Percentiles rank a stretch among this genome's conserved stretches.
Evolutionary conservation across 371 early-diverging fungal species (phyloP).

Genomic region (Mucor lusitanicus): DNA sequence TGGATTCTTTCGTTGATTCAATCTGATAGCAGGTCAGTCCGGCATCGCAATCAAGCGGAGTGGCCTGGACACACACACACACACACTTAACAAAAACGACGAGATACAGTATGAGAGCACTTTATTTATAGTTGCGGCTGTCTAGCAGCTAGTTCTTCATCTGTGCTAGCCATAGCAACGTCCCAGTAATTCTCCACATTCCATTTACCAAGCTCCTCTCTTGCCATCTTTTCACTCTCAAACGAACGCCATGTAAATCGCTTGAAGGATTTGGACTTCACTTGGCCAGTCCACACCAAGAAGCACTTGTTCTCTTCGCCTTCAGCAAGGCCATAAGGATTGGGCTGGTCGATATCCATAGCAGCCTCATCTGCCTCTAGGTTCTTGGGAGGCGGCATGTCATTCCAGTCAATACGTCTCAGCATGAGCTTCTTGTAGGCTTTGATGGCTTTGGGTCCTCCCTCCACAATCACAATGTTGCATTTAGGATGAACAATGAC

Average conservation of each 20-base stretch:
- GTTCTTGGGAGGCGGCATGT: constrained; percentile 50
- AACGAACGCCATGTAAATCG: constrained; percentile 75
- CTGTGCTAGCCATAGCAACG: constrained; percentile 51
- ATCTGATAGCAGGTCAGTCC: neutral
- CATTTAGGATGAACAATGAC: constrained; percentile 74
- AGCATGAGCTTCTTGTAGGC: constrained; percentile 95
- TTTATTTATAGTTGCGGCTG: constrained; percentile 34
- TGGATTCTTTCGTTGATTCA: neutral
- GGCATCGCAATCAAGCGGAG: neutral
- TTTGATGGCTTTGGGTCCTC: constrained; percentile 86
- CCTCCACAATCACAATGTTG: constrained; percentile 91
- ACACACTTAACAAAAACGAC: neutral
- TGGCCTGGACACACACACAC: neutral
- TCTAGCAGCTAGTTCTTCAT: constrained; percentile 45
- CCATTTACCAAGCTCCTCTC: constrained; percentile 69
- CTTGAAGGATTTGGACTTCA: constrained; percentile 74
- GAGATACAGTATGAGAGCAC: neutral
- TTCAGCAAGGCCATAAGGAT: constrained; percentile 15
- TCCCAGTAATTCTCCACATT: constrained; percentile 87
- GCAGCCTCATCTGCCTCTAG: constrained; percentile 35
- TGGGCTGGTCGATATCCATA: constrained; percentile 35
- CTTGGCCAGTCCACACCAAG: constrained; percentile 93
- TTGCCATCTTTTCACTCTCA: constrained; percentile 74
- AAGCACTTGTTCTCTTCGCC: constrained; percentile 77
- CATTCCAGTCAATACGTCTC: constrained; percentile 93